Evolutionary conservation across 169 alveolate species (phyloP).

Genomic region (Plasmodium fragile): DNA sequence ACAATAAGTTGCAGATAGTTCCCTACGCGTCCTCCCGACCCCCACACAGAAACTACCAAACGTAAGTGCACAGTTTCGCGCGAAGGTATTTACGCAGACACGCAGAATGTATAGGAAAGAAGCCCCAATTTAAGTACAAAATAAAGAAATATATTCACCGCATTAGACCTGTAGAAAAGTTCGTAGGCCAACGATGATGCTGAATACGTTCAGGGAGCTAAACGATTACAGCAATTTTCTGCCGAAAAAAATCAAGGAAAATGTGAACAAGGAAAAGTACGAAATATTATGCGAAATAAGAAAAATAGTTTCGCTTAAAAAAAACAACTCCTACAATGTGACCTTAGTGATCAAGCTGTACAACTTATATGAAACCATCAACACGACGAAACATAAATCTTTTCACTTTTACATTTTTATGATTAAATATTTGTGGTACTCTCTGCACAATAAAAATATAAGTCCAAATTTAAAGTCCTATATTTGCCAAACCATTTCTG

Average conservation of each 20-base stretch:
- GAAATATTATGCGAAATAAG: slow-evolving; percentile 43
- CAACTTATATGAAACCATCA: slow-evolving; percentile 44
- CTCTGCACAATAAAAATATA: slow-evolving; percentile 35
- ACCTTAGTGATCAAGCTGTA: slow-evolving; percentile 48
- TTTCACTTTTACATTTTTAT: slow-evolving; percentile 67
- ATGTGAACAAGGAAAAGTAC: slow-evolving; percentile 66
- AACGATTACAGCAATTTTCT: slow-evolving; percentile 56
- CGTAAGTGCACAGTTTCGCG: neutral
- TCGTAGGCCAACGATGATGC: neutral
- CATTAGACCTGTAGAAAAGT: neutral
- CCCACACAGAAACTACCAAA: neutral
- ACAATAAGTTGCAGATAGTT: neutral
- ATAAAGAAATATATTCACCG: neutral
- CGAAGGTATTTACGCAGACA: neutral
- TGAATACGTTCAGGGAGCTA: slow-evolving; percentile 55
- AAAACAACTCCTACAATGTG: slow-evolving; percentile 46
- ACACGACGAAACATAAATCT: slow-evolving; percentile 46
- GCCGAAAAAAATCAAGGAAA: slow-evolving; percentile 52
- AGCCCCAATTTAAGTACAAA: neutral
- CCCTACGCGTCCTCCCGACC: neutral
- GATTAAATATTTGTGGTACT: slow-evolving; percentile 65
- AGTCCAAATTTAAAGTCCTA: slow-evolving; percentile 61
- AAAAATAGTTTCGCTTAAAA: slow-evolving; percentile 24
- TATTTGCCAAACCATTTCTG: slow-evolving; percentile 52
- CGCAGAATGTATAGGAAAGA: neutral